Evolutionary conservation across 2,329 filamentous ascomycete species (phyloP).

Genomic region (Verticillium longisporum): DNA sequence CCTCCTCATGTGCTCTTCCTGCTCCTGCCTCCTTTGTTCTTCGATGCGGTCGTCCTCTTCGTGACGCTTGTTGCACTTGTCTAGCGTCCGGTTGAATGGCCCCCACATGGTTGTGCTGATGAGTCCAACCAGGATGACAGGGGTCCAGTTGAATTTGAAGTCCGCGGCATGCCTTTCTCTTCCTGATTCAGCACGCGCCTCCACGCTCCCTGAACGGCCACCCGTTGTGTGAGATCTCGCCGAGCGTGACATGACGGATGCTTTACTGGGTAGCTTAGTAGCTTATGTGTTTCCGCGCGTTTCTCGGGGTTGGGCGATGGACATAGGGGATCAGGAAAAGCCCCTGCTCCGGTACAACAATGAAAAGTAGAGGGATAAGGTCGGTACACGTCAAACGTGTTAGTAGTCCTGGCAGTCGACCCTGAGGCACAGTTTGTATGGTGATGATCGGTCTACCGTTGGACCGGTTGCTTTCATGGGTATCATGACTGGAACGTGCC

Average conservation of each 20-base stretch:
- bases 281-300: background rate
- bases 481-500: background rate
- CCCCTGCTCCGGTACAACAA: too few species aligned
- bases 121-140: slow-evolving; percentile 29
- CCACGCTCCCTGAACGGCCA: slow-evolving; percentile 26
- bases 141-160: slow-evolving; percentile 32
- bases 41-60: slow-evolving; percentile 8
- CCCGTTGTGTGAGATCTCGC: slow-evolving; percentile 10
- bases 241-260: slow-evolving; percentile 9
- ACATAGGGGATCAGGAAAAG: too few species aligned
- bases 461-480: background rate
- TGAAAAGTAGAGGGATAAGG: too few species aligned
- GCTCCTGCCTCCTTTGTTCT: slow-evolving; percentile 4
- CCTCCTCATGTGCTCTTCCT: background rate
- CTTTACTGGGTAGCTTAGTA: slow-evolving; percentile 4
- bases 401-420: too few species aligned
- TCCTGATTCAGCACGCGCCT: slow-evolving; percentile 25
- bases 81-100: slow-evolving; percentile 32
- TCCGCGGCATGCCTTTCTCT: slow-evolving; percentile 33
- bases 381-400: too few species aligned
- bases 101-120: slow-evolving; percentile 27
- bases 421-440: too few species aligned
- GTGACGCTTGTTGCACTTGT: slow-evolving; percentile 14
- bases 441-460: too few species aligned
- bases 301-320: too few species aligned